Base-by-base conservation (phyloP, 2,329 filamentous ascomycete genomes). In the Huntiella savannae region DNA sequence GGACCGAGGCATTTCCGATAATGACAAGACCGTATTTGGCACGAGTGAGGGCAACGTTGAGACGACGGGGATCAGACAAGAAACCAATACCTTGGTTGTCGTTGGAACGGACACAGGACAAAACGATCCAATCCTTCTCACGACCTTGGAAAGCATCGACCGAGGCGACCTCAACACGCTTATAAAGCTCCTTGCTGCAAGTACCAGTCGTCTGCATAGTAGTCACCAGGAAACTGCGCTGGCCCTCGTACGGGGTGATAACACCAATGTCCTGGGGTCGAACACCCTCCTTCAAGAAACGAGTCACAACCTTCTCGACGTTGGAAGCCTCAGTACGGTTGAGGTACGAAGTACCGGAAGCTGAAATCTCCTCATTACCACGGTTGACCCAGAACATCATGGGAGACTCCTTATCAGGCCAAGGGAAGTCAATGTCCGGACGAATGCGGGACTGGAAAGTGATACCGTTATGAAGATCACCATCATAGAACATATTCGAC, bases 311-410 rank as follows among this genome's bases (percentile, higher is more conserved):
- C 70, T 98, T 98, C 65, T 98, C 91, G 32, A 98, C 91, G 53
- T 96, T 96, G 40, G 86, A 82, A 3, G 91, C 87, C 61, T 98
- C 91, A 1, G 91, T 96, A 40, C 91, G 83, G 63, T 98, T 98
- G 54, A 98, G 79, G 58, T 98, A 98, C 2, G 88, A 96, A 2
- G 91, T 98, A 57, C 91, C 91, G 19, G 87, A 95, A 1, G 91
- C 91, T 5, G 88, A 95, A 43, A 98, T 98, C 62, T 98, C 91
- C 62, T 98, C 91, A 50, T 92, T 93, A 50, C 91, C 91, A 47
- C 95, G 68, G 59, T 98, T 98, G 19, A 86, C 93, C 91, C 91
- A 98, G 66, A 98, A 98, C 91, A 96, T 96, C 91, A 98, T 98
- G 3, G 91, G 91, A 54, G 79, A 85, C 59, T 96, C 88, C 15